Evolutionary conservation across 2,329 filamentous ascomycete species (phyloP).

Genomic region (Arachnomyces sp.): DNA sequence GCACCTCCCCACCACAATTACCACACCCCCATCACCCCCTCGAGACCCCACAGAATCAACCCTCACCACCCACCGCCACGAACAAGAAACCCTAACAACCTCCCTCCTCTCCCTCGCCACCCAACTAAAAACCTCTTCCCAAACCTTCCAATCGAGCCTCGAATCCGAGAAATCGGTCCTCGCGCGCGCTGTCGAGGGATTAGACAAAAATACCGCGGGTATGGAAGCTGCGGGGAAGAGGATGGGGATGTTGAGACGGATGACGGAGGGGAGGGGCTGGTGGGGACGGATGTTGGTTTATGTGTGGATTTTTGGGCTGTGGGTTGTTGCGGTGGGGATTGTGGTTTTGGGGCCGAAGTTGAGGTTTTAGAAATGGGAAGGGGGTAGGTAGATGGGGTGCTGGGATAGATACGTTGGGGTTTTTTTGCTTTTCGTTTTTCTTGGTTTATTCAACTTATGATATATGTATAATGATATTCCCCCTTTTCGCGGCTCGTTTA

Average conservation of each 20-base stretch:
- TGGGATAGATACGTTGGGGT: not conserved
- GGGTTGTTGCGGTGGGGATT: slow-evolving; percentile 66
- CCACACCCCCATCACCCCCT: slow-evolving; percentile 5
- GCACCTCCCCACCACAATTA: slow-evolving; percentile 14
- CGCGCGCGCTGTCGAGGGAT: slow-evolving; percentile 59
- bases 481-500: slow-evolving; percentile 10
- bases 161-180: slow-evolving; percentile 68
- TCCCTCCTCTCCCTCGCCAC: slow-evolving; percentile 75
- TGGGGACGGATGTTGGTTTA: slow-evolving; percentile 78
- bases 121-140: slow-evolving; percentile 65
- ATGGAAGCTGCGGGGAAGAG: slow-evolving; percentile 67
- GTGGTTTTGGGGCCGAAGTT: slow-evolving; percentile 85
- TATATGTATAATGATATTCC: slow-evolving; percentile 23
- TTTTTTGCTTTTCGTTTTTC: too few species aligned
- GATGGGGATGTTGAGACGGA: slow-evolving; percentile 67
- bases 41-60: slow-evolving; percentile 55
- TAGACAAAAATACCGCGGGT: slow-evolving; percentile 66
- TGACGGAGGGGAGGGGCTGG: slow-evolving; percentile 86
- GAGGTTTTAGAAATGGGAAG: slow-evolving; percentile 53
- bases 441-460: slow-evolving; percentile 15
- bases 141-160: slow-evolving; percentile 62
- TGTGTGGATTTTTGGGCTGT: slow-evolving; percentile 71
- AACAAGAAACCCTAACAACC: slow-evolving; percentile 74
- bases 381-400: not conserved
- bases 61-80: slow-evolving; percentile 65